Conservation (phyloP, 129 eudicot species). For the Chrysanthemum lavandulifolium region DNA sequence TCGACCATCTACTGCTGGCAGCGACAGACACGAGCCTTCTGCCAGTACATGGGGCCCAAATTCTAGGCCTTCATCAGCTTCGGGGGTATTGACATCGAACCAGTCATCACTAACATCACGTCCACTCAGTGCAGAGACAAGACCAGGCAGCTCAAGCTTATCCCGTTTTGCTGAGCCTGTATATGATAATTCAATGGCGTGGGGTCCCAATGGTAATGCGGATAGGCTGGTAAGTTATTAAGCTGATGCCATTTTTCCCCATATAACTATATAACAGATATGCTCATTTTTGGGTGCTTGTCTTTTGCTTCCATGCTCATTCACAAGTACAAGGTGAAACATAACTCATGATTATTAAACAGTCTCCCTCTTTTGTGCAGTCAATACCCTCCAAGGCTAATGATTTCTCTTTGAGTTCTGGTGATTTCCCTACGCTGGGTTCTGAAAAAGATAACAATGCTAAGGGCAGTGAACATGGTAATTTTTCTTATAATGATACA, state of each 20-base stretch:
- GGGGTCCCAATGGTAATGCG: slow-evolving; percentile 56
- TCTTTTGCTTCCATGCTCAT: not conserved
- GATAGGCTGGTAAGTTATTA: slow-evolving; percentile 66
- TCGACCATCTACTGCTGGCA: slow-evolving; percentile 96
- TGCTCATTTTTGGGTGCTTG: not conserved
- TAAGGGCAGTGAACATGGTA: slow-evolving; percentile 64
- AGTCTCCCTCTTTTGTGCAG: slow-evolving; percentile 39
- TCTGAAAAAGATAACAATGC: slow-evolving; percentile 58
- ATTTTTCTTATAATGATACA: slow-evolving; percentile 19
- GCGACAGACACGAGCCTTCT: slow-evolving; percentile 70
- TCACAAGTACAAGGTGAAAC: no score
- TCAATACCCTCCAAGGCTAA: slow-evolving; percentile 50
- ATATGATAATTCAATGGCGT: slow-evolving; percentile 54
- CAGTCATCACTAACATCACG: slow-evolving; percentile 65
- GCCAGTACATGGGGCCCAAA: slow-evolving; percentile 70
- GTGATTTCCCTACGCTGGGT: slow-evolving; percentile 93
- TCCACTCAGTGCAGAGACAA: slow-evolving; percentile 93
- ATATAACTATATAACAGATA: not conserved
- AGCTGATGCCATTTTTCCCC: not conserved
- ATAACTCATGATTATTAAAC: slow-evolving; percentile 1
- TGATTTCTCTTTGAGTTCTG: slow-evolving; percentile 76
- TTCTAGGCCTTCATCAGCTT: slow-evolving; percentile 93
- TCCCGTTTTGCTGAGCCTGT: slow-evolving; percentile 93
- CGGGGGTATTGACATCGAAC: slow-evolving; percentile 59
- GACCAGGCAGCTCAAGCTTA: slow-evolving; percentile 92